Evolutionary conservation across 495 filamentous ascomycete species (phyloP), one percentile per base, ranked within the genome.

Genomic region (Achaetomiella virescens): DNA sequence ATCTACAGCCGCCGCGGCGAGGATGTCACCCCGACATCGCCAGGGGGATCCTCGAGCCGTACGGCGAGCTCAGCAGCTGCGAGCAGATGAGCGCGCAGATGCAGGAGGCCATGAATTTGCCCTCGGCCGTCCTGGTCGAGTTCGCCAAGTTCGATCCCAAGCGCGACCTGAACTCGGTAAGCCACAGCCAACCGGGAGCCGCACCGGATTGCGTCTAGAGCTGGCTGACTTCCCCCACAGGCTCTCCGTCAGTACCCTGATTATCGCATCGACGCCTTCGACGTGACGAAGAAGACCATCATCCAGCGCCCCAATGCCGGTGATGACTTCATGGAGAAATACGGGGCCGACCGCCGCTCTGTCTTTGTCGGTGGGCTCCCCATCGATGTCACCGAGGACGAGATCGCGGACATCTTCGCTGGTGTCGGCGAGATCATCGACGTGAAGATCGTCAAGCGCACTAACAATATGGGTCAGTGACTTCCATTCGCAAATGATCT

Each of bases 291-390:
- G 51, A 24, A 49, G 0, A 47, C 31, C 24, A 12, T 52, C 15
- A n/a, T 35, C 4, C 36, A 58, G n/a, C 65, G 63, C 33, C 21
- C 46, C 2, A 55, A 67, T 22, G 60, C 57, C 7, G 66, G 72
- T 25, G 57, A 66, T 17, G 62, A 55, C 2, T 78, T 66, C 48
- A 64, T 75, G 11, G 60, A 60, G 22, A 61, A 64, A 22, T 77
- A 80, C 37, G 77, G 75, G 29, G 33, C 70, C 38, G 78, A 83
- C 55, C 64, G 70, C 6, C 72, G 75, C 38, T 78, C 80, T 0
- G 61, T 83, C 60, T 83, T 75, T 42, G 69, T 83, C 36, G 77
- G 77, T 10, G 70, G 72, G 37, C 57, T 84, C 20, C 76, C 80
- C 8, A 11, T 54, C 5, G 64, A 70, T 22, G 58, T 66, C 22